Base-by-base conservation (phyloP, 2,329 filamentous ascomycete genomes). In the Fusarium nanum region DNA sequence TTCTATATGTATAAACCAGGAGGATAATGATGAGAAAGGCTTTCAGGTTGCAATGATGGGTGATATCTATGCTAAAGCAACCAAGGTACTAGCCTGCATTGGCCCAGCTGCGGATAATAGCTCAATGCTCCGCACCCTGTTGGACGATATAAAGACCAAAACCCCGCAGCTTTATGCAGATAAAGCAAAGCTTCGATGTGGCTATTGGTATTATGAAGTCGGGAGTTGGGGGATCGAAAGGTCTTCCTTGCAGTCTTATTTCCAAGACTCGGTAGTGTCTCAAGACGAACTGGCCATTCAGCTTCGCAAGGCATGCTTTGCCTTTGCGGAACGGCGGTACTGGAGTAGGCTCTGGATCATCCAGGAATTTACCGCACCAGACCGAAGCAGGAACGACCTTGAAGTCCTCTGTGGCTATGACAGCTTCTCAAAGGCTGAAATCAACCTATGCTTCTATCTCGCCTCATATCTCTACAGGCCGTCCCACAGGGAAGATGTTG, bases 401-500 rank as follows among this genome's bases (percentile, higher is more conserved):
- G 27, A 44, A 32, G 14, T 54, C 0, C 16, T 54, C 2, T 54
- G 40, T 12, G 40, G 50, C 3, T 6, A 10, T 18, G 40, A 54
- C 28, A 32, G 11, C 4, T 32, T 44, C 20, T 44, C 40, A 3
- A 54, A 22, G 7, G 14, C 25, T 10, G 50, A 54, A 13, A 7
- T 54, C 2, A 23, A 54, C 25, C 40, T 54, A 1, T 44, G 25
- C 3, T 14, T 30, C 27, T 23, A 32, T 7, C 23, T 54, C 10
- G n/a, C 18, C 4, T 11, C 23, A 3, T 34, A 18, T 18, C 32
- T 34, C 14, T 16, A 34, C 14, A 9, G 9, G 30, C 28, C 28
- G 1, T 8, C 1, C 14, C 8, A 34, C 2, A 5, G 0, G 30
- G 14, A 34, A 0, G 14, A 16, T 3, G 30, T 9, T 34, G 30